These are phyloP conservation scores for Boletus fagicola DNA, from an alignment of 768 basidiomycete species.

Conservation along the genomic window DNA sequence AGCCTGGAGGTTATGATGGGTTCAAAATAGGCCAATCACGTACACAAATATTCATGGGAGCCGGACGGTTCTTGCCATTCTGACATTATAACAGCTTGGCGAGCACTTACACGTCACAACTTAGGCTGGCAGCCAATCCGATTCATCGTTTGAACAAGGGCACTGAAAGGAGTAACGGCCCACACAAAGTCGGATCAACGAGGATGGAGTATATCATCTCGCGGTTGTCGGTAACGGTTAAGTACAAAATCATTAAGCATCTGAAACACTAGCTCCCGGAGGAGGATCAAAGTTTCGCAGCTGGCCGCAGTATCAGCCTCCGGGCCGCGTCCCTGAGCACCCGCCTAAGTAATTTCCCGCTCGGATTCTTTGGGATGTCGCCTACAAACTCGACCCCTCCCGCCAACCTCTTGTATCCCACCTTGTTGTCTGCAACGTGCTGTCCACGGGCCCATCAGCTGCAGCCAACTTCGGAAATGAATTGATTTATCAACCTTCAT, in stretches of 20 bases:
- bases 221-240: background rate
- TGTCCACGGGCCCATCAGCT: constrained; percentile 21
- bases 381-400: constrained; percentile 66
- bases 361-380: constrained; percentile 65
- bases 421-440: constrained; percentile 59
- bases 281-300: constrained; percentile 30
- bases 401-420: constrained; percentile 56
- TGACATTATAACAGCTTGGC: background rate
- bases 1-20: background rate
- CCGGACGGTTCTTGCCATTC: background rate
- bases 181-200: background rate
- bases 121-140: background rate
- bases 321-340: constrained; percentile 53
- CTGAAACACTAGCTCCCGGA: background rate
- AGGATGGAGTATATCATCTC: background rate
- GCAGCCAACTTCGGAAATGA: background rate
- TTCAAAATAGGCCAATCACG: background rate
- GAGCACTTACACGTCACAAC: background rate
- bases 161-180: background rate
- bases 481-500: constrained; percentile 46
- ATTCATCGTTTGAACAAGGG: too few relatives aligned
- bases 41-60: background rate
- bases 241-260: background rate
- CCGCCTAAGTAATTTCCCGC: constrained; percentile 63
- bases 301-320: constrained; percentile 2